phyloP scores from a whole-genome alignment of 1,284 basidiomycete genomes.

The Wallemia hederae region DNA sequence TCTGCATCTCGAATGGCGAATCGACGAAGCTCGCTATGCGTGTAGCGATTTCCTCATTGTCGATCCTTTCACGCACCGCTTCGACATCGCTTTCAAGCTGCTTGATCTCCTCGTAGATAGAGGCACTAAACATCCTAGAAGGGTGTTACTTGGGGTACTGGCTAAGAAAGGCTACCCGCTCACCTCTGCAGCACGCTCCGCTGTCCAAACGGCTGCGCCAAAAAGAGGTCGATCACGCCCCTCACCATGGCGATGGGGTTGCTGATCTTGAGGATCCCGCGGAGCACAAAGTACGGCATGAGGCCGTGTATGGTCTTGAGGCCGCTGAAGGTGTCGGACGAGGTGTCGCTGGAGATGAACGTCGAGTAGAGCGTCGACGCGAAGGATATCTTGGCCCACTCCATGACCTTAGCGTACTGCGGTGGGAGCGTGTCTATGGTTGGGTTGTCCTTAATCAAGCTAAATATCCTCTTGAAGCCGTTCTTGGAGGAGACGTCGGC shows the following conservation, averaged over 20 bases:
- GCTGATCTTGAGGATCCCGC: slow-evolving; percentile 65
- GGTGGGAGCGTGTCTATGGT: slow-evolving; percentile 46
- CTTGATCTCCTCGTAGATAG: neutral
- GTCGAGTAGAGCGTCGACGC: slow-evolving; percentile 89
- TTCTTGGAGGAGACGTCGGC: slow-evolving; percentile 21
- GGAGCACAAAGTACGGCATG: slow-evolving; percentile 95
- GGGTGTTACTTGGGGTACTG: neutral
- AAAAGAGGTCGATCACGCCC: slow-evolving; percentile 67
- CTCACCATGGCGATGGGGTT: slow-evolving; percentile 94
- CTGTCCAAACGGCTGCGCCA: slow-evolving; percentile 91
- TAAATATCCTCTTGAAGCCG: slow-evolving; percentile 62
- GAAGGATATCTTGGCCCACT: slow-evolving; percentile 95
- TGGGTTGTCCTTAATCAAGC: slow-evolving; percentile 54
- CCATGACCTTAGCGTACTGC: slow-evolving; percentile 63
- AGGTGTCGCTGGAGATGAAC: slow-evolving; percentile 72
- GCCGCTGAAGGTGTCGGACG: slow-evolving; percentile 59
- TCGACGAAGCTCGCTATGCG: slow-evolving; percentile 23
- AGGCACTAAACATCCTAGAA: slow-evolving; percentile 3
- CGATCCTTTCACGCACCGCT: neutral
- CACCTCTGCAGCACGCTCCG: slow-evolving; percentile 64
- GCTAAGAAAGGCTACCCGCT: slow-evolving; percentile 3
- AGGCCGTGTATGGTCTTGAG: slow-evolving; percentile 80
- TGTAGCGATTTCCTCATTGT: neutral
- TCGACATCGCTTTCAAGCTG: neutral
- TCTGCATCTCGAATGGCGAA: slow-evolving; percentile 62